phyloP scores from a whole-genome alignment of 148 eudicot genomes.

The Chenopodium berlandieri region DNA sequence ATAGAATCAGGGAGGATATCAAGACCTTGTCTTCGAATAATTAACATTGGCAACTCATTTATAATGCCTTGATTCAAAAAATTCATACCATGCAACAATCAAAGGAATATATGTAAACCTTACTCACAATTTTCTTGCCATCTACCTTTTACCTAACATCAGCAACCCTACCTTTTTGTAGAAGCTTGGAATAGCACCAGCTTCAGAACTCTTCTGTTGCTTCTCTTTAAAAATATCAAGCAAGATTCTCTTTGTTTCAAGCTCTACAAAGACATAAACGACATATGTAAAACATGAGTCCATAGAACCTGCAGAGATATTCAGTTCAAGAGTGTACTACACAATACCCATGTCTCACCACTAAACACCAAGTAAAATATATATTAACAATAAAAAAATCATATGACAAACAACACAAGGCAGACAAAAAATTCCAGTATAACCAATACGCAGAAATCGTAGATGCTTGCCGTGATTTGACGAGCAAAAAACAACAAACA shows the following conservation, averaged over 20 bases:
- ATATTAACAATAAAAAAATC: too few species aligned
- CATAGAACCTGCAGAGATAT: neutral
- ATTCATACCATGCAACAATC: neutral
- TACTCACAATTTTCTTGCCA: neutral
- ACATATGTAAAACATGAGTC: neutral
- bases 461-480: too few species aligned
- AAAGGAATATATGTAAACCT: neutral
- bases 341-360: neutral
- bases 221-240: slow-evolving; percentile 96
- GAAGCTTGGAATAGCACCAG: slow-evolving; percentile 86
- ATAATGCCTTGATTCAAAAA: neutral
- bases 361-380: too few species aligned
- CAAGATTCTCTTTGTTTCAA: slow-evolving; percentile 93
- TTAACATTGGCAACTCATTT: neutral
- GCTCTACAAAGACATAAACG: slow-evolving; percentile 51
- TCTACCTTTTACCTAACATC: neutral
- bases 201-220: slow-evolving; percentile 94
- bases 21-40: neutral
- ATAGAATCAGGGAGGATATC: neutral
- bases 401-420: too few species aligned
- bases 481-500: too few species aligned
- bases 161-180: slow-evolving; percentile 67
- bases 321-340: neutral
- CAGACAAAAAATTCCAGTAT: too few species aligned
- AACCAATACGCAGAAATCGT: too few species aligned